Conservation (phyloP, 2,329 filamentous ascomycete species). For the Ophiostoma sp. region DNA sequence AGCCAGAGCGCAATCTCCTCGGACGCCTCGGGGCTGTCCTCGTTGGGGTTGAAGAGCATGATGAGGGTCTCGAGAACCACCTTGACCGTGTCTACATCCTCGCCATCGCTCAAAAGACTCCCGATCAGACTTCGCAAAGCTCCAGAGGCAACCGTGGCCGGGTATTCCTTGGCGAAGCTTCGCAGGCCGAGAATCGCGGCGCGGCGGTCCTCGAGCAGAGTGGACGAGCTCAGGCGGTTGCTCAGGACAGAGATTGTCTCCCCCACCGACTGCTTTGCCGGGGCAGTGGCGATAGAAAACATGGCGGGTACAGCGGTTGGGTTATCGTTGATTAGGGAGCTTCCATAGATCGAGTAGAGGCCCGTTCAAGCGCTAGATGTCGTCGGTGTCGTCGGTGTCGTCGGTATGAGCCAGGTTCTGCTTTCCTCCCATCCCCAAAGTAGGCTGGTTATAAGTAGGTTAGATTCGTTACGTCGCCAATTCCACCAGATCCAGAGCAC, state of each 20-base stretch:
- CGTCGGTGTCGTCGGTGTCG: not conserved
- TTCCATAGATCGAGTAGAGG: not conserved
- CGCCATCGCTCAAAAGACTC: conserved; percentile 76
- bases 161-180: conserved; percentile 94
- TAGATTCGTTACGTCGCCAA: not conserved
- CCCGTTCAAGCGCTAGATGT: not conserved
- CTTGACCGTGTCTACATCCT: conserved; percentile 95
- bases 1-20: conserved; percentile 95
- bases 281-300: conserved; percentile 63
- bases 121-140: conserved; percentile 84
- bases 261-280: conserved; percentile 90
- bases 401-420: not conserved
- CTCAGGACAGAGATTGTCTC: conserved; percentile 91
- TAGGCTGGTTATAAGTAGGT: not conserved
- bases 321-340: not conserved
- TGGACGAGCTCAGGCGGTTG: conserved; percentile 79
- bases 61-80: conserved; percentile 90
- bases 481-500: not conserved
- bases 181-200: conserved; percentile 87
- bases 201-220: conserved; percentile 86
- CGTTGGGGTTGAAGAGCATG: conserved; percentile 75
- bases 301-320: conserved; percentile 35
- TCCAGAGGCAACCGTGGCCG: conserved; percentile 89
- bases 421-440: not conserved
- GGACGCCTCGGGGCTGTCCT: conserved; percentile 78